Evolutionary conservation across 331 rosid genomes (phyloP).

Genomic region (Spiraea crenata): DNA sequence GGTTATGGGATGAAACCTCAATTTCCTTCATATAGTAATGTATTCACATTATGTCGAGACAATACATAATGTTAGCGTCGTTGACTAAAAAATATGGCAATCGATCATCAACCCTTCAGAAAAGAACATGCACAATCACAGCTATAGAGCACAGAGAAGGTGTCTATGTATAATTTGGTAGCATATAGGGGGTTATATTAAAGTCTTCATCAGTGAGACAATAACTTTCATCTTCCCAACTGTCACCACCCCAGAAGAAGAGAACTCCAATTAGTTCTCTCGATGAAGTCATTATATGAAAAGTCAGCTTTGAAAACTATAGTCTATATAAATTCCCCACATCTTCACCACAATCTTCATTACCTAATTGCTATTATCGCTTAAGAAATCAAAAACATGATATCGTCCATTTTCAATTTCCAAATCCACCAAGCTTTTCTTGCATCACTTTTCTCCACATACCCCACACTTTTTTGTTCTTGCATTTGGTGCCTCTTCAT

Average conservation of each 20-base stretch:
- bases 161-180: too few species aligned
- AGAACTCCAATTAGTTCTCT: neutral
- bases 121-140: too few species aligned
- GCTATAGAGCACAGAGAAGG: too few species aligned
- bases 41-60: too few species aligned
- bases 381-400: neutral
- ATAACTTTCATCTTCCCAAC: neutral
- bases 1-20: too few species aligned
- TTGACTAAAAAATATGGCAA: too few species aligned
- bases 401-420: neutral
- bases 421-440: slow-evolving; percentile 6
- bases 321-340: neutral
- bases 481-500: slow-evolving; percentile 10
- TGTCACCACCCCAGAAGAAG: neutral
- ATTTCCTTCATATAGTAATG: too few species aligned
- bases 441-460: neutral
- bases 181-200: too few species aligned
- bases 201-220: too few species aligned
- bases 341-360: neutral
- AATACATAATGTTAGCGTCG: too few species aligned
- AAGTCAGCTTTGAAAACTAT: neutral
- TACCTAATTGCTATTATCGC: neutral
- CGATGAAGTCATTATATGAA: neutral
- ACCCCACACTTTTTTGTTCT: neutral
- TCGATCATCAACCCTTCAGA: too few species aligned